A percentile compares a stretch with the other conserved stretches of the same genome.
Conservation (phyloP, 768 basidiomycete species). For the Ramaria sp. region DNA sequence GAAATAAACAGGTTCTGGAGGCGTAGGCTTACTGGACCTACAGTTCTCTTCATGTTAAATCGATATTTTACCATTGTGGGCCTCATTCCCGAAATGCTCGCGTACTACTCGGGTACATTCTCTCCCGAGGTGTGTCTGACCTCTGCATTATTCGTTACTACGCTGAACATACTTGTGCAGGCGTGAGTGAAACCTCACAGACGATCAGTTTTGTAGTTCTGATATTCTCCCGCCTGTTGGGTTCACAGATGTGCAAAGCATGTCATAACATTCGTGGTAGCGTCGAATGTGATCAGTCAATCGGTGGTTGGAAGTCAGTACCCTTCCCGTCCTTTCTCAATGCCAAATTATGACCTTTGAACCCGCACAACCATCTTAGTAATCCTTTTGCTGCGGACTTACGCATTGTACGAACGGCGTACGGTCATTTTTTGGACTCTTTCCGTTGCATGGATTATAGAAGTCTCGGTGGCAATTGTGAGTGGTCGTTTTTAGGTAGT, state of each 20-base stretch:
- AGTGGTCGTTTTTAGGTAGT: background rate
- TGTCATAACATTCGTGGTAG: background rate
- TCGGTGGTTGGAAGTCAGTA: background rate
- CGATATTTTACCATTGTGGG: constrained; percentile 13
- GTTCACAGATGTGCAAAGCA: background rate
- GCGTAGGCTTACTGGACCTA: constrained; percentile 4
- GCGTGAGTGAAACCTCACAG: background rate
- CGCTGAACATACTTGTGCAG: background rate
- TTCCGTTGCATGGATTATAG: background rate
- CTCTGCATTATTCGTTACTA: background rate
- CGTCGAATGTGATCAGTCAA: background rate
- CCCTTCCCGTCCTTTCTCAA: background rate
- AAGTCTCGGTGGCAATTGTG: background rate
- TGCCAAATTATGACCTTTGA: background rate
- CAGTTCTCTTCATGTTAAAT: constrained; percentile 14
- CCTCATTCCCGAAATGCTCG: constrained; percentile 12
- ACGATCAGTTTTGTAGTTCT: background rate
- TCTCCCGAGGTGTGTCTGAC: background rate
- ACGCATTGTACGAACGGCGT: background rate
- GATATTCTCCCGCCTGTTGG: background rate
- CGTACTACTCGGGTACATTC: background rate
- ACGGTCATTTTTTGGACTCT: background rate
- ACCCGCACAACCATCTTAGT: background rate
- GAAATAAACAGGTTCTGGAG: constrained; percentile 38
- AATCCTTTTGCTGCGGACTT: background rate